Conservation (phyloP, 148 eudicot species). For the Cornus suecica region DNA sequence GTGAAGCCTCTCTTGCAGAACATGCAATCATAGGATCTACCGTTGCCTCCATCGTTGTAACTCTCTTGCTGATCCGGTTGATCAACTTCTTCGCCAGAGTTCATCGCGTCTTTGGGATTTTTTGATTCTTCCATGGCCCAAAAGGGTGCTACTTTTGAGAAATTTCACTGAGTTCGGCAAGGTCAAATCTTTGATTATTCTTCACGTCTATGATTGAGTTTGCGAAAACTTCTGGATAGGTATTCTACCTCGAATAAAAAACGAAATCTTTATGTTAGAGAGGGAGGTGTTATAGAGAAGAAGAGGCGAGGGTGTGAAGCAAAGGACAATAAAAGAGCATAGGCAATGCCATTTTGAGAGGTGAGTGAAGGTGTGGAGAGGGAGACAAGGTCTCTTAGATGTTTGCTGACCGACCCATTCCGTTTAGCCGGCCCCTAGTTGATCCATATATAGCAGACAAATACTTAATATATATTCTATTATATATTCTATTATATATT, state of each 20-base stretch:
- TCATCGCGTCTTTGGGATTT: conserved; percentile 4
- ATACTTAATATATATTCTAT: background rate
- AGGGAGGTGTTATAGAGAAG: no score
- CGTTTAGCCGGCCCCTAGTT: conserved; percentile 19
- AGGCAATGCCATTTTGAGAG: background rate
- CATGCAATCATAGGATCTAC: conserved; percentile 46
- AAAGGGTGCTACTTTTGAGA: background rate
- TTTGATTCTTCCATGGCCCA: conserved; percentile 10
- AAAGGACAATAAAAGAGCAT: background rate
- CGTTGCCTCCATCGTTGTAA: background rate
- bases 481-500: background rate
- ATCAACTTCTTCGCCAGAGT: conserved; percentile 26
- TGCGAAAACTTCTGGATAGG: background rate
- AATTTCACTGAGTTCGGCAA: background rate
- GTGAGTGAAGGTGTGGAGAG: background rate
- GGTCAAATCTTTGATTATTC: no score
- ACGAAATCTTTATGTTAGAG: no score
- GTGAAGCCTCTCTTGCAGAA: conserved; percentile 62
- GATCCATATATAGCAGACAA: background rate
- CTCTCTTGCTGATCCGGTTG: conserved; percentile 14
- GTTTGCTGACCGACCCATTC: conserved; percentile 12
- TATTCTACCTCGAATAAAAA: background rate
- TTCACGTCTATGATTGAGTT: no score
- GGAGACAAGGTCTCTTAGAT: conserved; percentile 12
- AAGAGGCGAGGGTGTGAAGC: conserved; percentile 1